These are phyloP conservation scores for Plasmodium ovale DNA, from an alignment of 169 alveolate genomes.

Conservation along the genomic window DNA sequence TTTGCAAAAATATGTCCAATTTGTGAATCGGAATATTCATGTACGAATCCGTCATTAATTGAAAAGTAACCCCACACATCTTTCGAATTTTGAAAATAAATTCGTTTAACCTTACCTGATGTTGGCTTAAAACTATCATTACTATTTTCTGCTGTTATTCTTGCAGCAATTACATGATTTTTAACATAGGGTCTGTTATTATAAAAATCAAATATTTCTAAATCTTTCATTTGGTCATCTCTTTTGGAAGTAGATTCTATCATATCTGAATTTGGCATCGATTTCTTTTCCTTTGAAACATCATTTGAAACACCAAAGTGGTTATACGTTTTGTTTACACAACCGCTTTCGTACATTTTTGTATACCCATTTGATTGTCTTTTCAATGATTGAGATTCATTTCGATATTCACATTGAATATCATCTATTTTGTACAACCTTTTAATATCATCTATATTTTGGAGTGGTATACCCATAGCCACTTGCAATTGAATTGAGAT, in stretches of 20 bases:
- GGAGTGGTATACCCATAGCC: conserved; percentile 90
- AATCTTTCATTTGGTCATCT: conserved; percentile 22
- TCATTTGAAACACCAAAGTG: neutral
- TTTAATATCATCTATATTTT: conserved; percentile 86
- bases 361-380: too few relatives aligned
- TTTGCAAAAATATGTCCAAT: conserved; percentile 91
- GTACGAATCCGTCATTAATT: conserved; percentile 88
- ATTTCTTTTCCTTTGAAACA: conserved; percentile 29
- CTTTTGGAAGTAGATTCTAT: neutral
- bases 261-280: neutral
- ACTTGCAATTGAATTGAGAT: conserved; percentile 90
- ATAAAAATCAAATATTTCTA: conserved; percentile 73
- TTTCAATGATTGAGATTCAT: too few relatives aligned
- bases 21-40: conserved; percentile 92
- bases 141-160: conserved; percentile 91
- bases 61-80: conserved; percentile 90
- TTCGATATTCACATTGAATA: too few relatives aligned
- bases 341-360: neutral
- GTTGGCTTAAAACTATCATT: conserved; percentile 91
- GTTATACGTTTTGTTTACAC: neutral
- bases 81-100: conserved; percentile 82
- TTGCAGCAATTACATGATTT: conserved; percentile 87
- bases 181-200: conserved; percentile 54
- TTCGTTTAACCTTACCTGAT: conserved; percentile 82
- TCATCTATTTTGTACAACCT: conserved; percentile 75